phyloP scores from a whole-genome alignment of 192 early-diverging fungal species.

The Obelidium mucronatum region DNA sequence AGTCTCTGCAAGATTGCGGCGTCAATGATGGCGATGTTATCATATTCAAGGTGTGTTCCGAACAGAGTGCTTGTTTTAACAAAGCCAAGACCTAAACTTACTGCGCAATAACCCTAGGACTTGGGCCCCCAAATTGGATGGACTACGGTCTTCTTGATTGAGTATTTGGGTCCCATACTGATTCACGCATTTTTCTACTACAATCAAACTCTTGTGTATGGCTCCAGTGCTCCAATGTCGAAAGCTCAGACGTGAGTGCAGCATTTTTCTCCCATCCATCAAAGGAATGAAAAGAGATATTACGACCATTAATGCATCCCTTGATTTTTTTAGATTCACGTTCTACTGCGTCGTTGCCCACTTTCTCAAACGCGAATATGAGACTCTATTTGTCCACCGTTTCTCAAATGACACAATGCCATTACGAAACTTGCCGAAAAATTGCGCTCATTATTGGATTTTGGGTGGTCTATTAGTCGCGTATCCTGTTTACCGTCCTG shows the following conservation, averaged over 20 bases:
- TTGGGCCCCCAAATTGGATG: conserved; percentile 90
- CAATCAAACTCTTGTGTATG: conserved; percentile 73
- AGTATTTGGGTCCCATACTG: conserved; percentile 90
- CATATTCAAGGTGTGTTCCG: conserved; percentile 13
- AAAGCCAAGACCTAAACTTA: conserved; percentile 61
- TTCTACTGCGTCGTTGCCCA: conserved; percentile 79
- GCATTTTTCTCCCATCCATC: neutral
- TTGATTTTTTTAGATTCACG: conserved; percentile 55
- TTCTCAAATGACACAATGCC: conserved; percentile 97
- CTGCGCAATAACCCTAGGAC: conserved; percentile 6
- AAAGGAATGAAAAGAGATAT: neutral
- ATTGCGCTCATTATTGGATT: conserved; percentile 93
- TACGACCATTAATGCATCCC: neutral
- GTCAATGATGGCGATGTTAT: conserved; percentile 71
- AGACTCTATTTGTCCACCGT: conserved; percentile 92
- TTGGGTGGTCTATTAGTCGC: conserved; percentile 85
- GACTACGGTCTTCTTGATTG: conserved; percentile 91
- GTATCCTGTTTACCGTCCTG: conserved; percentile 88
- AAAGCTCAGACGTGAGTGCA: conserved; percentile 65
- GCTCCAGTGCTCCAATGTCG: conserved; percentile 66
- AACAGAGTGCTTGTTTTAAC: neutral
- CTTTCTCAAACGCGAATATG: conserved; percentile 92
- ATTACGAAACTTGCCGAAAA: conserved; percentile 92
- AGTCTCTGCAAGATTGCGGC: conserved; percentile 64
- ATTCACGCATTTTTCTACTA: conserved; percentile 89